Percentiles rank a stretch among this genome's conserved stretches.
These are phyloP conservation scores for Sphaerobolus stellatus DNA, from an alignment of 1,284 basidiomycete genomes.

Conservation along the genomic window DNA sequence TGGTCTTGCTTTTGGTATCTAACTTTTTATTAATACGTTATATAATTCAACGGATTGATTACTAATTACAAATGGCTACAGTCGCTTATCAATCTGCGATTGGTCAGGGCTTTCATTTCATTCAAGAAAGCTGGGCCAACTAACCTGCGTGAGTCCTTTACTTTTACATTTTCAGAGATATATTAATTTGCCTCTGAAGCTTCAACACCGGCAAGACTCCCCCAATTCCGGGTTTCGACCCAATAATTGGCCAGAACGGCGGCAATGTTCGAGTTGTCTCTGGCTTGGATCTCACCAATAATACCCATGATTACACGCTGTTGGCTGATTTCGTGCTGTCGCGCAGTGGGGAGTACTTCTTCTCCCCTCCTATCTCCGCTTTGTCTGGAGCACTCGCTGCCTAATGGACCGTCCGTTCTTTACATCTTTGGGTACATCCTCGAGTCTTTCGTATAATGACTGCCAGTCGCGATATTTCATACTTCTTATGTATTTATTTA, in stretches of 20 bases:
- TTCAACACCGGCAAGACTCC: constrained; percentile 27
- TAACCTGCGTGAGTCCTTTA: background rate
- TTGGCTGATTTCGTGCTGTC: constrained; percentile 33
- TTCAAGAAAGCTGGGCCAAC: background rate
- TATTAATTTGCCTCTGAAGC: constrained; percentile 1
- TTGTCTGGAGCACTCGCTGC: constrained; percentile 26
- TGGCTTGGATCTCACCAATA: constrained; percentile 41
- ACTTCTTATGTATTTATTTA: too few relatives aligned
- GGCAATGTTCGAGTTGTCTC: constrained; percentile 32
- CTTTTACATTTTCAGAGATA: background rate
- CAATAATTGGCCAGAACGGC: constrained; percentile 42
- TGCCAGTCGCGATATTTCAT: too few relatives aligned
- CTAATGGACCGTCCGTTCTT: too few relatives aligned
- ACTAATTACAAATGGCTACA: constrained; percentile 14
- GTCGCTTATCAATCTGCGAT: constrained; percentile 30
- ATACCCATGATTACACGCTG: constrained; percentile 24
- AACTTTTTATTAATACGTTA: background rate
- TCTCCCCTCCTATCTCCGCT: constrained; percentile 40
- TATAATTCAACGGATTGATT: background rate
- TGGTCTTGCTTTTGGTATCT: constrained; percentile 18
- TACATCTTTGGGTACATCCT: too few relatives aligned
- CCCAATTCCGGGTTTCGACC: constrained; percentile 31
- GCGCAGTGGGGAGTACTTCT: constrained; percentile 44
- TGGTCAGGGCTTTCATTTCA: constrained; percentile 26
- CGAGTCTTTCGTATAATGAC: too few relatives aligned